Conservation (phyloP, 2,329 filamentous ascomycete species). For the Pseudodiploospora longispora region DNA sequence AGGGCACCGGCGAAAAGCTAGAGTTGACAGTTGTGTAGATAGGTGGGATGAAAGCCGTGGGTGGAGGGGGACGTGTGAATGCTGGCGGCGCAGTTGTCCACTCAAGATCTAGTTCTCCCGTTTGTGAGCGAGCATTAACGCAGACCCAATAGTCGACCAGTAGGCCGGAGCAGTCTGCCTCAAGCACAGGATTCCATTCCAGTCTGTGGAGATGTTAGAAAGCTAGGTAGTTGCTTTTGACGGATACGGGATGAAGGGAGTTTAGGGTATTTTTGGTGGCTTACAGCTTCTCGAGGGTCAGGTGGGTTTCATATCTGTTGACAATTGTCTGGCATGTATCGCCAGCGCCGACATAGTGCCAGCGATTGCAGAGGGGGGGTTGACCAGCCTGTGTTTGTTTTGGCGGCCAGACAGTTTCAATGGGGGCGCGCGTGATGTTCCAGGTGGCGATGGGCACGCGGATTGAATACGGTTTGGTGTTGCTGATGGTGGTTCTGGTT, state of each 20-base stretch:
- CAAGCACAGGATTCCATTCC: neutral
- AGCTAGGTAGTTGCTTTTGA: neutral
- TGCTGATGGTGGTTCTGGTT: neutral
- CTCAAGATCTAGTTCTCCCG: neutral
- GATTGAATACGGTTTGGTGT: neutral
- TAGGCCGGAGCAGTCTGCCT: neutral
- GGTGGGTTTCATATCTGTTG: neutral
- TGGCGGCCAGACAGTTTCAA: neutral
- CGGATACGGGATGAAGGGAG: no score
- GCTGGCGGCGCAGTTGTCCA: no score
- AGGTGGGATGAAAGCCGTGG: neutral
- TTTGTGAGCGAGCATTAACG: neutral
- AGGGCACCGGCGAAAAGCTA: neutral
- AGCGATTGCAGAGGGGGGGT: neutral
- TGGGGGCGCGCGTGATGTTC: neutral
- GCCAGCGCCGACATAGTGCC: neutral
- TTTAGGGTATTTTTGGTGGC: neutral
- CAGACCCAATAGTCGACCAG: neutral
- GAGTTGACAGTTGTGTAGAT: neutral
- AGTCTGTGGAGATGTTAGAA: neutral
- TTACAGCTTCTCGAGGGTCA: neutral
- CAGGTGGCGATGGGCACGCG: neutral
- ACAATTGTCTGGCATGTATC: neutral
- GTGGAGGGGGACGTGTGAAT: neutral
- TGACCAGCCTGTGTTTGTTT: neutral